Base-by-base conservation (phyloP, 371 early-diverging fungal genomes). In the Mortierella sp. region DNA sequence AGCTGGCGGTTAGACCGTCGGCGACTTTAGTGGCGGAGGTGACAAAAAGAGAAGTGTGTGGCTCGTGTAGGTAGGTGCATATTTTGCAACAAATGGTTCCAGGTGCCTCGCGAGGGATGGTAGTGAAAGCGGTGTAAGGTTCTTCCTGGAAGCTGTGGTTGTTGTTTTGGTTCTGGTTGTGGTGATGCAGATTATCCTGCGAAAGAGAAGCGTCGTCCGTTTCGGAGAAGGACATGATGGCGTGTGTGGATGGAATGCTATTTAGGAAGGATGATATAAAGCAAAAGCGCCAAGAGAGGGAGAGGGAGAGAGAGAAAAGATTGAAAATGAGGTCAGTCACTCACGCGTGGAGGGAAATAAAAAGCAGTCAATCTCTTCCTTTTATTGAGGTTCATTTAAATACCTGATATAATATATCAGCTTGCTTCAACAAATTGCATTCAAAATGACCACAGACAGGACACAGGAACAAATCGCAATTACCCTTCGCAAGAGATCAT, bases 401-500 rank as follows among this genome's bases (percentile, higher is more conserved):
- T 37, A 7, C 40, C 40, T 37, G n/a, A n/a, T n/a, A n/a, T n/a
- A n/a, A n/a, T n/a, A n/a, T n/a, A n/a, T n/a, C n/a, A n/a, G n/a
- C n/a, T n/a, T n/a, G n/a, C n/a, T n/a, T n/a, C n/a, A n/a, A n/a
- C n/a, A n/a, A n/a, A n/a, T n/a, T n/a, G n/a, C n/a, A n/a, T n/a
- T n/a, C 28, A 8, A 9, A 40, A 61, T 64, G 55, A 37, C 2
- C 53, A 53, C 55, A 32, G 58, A 55, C 45, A 42, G 23, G 49
- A 64, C 64, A 31, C 68, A 76, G 22, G 17, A 56, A 28, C 73
- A 78, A 40, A 58, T 73, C 12, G 79, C 79, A 22, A 61, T 66
- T 9, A 62, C 47, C n/a, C 75, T 87, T 42, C 70, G 86, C 37
- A 66, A 76, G 35, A 80, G 86, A 17, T 86, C 86, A 13, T 63